Percentiles rank a stretch among this genome's conserved stretches.
Evolutionary conservation across 176 grass and related monocot species (phyloP).

Genomic region (Rhynchospora breviuscula): DNA sequence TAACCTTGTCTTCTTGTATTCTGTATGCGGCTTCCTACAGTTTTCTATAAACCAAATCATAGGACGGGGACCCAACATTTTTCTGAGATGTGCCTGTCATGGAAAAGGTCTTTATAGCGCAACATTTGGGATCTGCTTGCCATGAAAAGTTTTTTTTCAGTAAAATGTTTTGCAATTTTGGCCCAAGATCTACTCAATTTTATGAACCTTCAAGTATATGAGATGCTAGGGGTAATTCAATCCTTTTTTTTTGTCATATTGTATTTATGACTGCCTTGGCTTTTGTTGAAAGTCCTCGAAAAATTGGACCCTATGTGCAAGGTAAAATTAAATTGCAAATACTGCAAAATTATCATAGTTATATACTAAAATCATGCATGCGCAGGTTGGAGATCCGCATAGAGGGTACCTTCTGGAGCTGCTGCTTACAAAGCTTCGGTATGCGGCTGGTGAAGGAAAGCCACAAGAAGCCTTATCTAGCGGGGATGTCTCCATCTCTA

Average conservation of each 20-base stretch:
- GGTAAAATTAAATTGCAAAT: constrained; percentile 8
- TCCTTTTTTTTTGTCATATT: neutral
- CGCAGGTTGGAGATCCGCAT: constrained; percentile 87
- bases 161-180: too few relatives aligned
- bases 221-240: neutral
- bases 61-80: too few relatives aligned
- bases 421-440: constrained; percentile 89
- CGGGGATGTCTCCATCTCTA: constrained; percentile 57
- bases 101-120: too few relatives aligned
- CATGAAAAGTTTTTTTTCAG: too few relatives aligned
- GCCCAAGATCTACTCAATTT: too few relatives aligned
- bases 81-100: too few relatives aligned
- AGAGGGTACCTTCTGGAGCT: constrained; percentile 91
- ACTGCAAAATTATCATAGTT: neutral
- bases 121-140: too few relatives aligned
- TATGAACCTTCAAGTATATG: too few relatives aligned
- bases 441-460: constrained; percentile 84
- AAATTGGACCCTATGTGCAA: neutral
- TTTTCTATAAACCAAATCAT: too few relatives aligned
- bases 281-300: neutral
- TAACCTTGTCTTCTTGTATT: too few relatives aligned
- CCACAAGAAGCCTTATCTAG: constrained; percentile 43
- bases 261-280: constrained; percentile 2
- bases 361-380: constrained; percentile 24
- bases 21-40: neutral